Percentiles rank a stretch among this genome's conserved stretches.
Evolutionary conservation across 352 stramenopile genomes (phyloP).

Genomic region (Phytophthora constricta): DNA sequence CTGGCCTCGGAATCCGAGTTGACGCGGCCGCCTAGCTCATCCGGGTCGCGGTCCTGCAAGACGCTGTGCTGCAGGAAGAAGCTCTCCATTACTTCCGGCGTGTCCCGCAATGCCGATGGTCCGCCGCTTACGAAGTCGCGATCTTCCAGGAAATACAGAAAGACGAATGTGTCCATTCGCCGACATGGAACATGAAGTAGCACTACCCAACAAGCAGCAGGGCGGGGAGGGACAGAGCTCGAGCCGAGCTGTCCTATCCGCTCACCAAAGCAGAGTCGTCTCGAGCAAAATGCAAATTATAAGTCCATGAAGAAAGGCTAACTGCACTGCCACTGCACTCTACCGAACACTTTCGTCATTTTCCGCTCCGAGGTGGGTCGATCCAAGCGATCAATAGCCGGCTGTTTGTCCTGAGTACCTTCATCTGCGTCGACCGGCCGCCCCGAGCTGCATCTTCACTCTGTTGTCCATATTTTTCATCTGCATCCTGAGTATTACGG

Average conservation of each 20-base stretch:
- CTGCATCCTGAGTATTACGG: constrained; percentile 9
- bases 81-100: constrained; percentile 60
- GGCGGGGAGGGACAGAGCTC: too few species aligned
- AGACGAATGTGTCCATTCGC: not conserved
- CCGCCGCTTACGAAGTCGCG: constrained; percentile 1
- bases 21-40: constrained; percentile 60
- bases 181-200: too few species aligned
- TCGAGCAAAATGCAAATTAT: constrained; percentile 34
- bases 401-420: constrained; percentile 13
- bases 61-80: constrained; percentile 86
- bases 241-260: too few species aligned
- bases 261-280: too few species aligned
- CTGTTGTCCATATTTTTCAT: constrained; percentile 24
- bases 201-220: too few species aligned
- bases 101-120: constrained; percentile 18
- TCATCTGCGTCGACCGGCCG: constrained; percentile 4
- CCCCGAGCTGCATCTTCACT: constrained; percentile 22
- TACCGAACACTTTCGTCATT: constrained; percentile 42
- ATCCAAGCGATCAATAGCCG: constrained; percentile 16
- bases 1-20: constrained; percentile 82
- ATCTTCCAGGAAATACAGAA: constrained; percentile 28
- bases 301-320: constrained; percentile 33
- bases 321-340: constrained; percentile 31
- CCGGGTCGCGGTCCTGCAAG: constrained; percentile 71
- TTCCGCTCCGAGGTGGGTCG: constrained; percentile 14